Percentiles rank a stretch among this genome's conserved stretches.
Evolutionary conservation across 371 early-diverging fungal species (phyloP).

Genomic region (Syncephalastrum sp.): DNA sequence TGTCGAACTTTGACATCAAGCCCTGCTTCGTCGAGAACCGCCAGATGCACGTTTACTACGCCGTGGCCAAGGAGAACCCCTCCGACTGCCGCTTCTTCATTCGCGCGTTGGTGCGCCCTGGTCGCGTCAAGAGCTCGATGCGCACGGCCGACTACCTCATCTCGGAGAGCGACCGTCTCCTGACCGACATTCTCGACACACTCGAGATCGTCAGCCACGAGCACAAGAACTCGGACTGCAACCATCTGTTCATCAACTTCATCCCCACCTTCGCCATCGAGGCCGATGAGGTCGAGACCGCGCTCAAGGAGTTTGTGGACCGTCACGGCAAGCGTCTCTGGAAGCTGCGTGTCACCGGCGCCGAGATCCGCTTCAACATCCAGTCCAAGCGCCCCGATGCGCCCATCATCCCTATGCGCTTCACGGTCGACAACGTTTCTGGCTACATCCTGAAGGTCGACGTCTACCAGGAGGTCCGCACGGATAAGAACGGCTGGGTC

Average conservation of each 20-base stretch:
- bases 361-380: constrained; percentile 92
- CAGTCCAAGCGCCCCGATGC: constrained; percentile 65
- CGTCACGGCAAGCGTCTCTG: constrained; percentile 94
- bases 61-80: constrained; percentile 90
- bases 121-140: constrained; percentile 72
- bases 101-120: constrained; percentile 94
- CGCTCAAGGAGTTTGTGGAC: constrained; percentile 87
- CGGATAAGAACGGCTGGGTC: constrained; percentile 68
- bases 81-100: constrained; percentile 96
- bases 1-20: constrained; percentile 94
- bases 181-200: constrained; percentile 92
- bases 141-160: constrained; percentile 92
- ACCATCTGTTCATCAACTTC: constrained; percentile 97
- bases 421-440: constrained; percentile 88
- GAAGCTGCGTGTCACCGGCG: constrained; percentile 91
- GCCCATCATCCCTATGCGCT: constrained; percentile 84
- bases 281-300: constrained; percentile 78
- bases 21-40: constrained; percentile 92
- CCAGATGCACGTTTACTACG: constrained; percentile 95
- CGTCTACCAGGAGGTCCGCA: constrained; percentile 86
- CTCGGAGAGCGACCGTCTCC: constrained; percentile 89
- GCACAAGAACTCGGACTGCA: constrained; percentile 95
- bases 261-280: constrained; percentile 93
- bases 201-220: constrained; percentile 88
- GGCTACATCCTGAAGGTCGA: constrained; percentile 92